Evolutionary conservation across 1,284 basidiomycete species (phyloP).

Genomic region (Cryptococcus depauperatus): DNA sequence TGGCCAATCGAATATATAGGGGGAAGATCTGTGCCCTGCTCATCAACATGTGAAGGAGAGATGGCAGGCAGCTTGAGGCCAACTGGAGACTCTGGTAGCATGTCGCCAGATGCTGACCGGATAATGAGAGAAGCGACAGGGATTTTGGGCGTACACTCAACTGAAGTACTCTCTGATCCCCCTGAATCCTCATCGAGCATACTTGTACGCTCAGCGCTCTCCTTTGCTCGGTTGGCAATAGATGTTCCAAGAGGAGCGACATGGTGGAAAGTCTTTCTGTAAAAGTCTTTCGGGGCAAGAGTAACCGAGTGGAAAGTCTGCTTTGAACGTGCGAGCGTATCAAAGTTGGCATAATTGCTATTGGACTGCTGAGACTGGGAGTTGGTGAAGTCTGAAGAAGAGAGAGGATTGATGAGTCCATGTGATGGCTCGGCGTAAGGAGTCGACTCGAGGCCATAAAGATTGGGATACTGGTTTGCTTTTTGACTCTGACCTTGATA

Average conservation of each 20-base stretch:
- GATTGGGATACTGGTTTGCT: constrained; percentile 9
- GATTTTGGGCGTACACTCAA: constrained; percentile 16
- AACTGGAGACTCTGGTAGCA: constrained; percentile 8
- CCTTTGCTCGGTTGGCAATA: constrained; percentile 14
- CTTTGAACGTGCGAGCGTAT: constrained; percentile 32
- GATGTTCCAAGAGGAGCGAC: constrained; percentile 40
- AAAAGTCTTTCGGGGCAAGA: constrained; percentile 34
- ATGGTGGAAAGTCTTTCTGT: constrained; percentile 42
- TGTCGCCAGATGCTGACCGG: background rate
- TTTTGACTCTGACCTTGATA: background rate
- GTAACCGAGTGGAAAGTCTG: constrained; percentile 24
- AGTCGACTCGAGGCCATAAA: constrained; percentile 16
- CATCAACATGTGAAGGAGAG: background rate
- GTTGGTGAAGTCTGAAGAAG: constrained; percentile 5
- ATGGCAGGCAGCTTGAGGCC: constrained; percentile 14
- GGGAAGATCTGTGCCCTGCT: constrained; percentile 3
- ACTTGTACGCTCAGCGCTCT: constrained; percentile 9
- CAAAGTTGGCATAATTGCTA: constrained; percentile 22
- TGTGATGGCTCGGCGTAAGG: background rate
- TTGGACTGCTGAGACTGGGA: constrained; percentile 4
- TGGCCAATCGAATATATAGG: constrained; percentile 8
- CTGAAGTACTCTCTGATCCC: constrained; percentile 5
- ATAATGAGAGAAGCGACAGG: constrained; percentile 10
- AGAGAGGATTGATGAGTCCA: constrained; percentile 2
- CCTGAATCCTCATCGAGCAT: constrained; percentile 6